phyloP scores from a whole-genome alignment of 106 monocot species.

The Cymbidium sinense region DNA sequence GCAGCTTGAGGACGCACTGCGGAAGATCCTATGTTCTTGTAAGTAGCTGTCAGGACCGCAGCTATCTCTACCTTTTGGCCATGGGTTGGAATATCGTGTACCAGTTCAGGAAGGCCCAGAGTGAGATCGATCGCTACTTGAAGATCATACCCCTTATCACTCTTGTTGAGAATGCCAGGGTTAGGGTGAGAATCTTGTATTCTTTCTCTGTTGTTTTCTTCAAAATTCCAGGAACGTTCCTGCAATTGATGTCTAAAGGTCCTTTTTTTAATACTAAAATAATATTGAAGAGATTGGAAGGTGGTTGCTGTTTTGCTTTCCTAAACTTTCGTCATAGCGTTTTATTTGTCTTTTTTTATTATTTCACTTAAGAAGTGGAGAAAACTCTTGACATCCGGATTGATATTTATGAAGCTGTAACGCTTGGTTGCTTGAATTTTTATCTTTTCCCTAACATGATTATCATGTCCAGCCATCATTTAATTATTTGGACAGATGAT shows the following conservation, averaged over 20 bases:
- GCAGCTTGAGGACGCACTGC: conserved; percentile 63
- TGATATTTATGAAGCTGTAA: neutral
- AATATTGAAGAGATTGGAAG: no score
- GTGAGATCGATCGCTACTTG: conserved; percentile 21
- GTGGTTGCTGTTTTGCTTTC: no score
- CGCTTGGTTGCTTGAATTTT: neutral
- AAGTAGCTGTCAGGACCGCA: conserved; percentile 55
- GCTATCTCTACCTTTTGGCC: conserved; percentile 51
- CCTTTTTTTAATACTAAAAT: no score
- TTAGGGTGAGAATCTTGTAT: conserved; percentile 10
- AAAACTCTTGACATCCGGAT: neutral
- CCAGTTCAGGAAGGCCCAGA: conserved; percentile 24
- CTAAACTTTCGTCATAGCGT: neutral
- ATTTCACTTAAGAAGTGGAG: neutral
- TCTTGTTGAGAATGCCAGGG: conserved; percentile 24
- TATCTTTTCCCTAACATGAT: neutral
- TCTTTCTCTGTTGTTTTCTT: neutral
- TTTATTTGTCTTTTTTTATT: neutral
- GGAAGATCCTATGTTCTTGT: conserved; percentile 58
- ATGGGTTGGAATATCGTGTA: conserved; percentile 56
- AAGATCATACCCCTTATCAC: conserved; percentile 20
- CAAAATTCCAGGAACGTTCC: neutral
- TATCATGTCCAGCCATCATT: neutral
- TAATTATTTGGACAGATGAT: neutral
- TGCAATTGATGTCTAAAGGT: neutral